Evolutionary conservation across 768 basidiomycete species (phyloP), one percentile per base, ranked within the genome.

Genomic region (Russula lepida): DNA sequence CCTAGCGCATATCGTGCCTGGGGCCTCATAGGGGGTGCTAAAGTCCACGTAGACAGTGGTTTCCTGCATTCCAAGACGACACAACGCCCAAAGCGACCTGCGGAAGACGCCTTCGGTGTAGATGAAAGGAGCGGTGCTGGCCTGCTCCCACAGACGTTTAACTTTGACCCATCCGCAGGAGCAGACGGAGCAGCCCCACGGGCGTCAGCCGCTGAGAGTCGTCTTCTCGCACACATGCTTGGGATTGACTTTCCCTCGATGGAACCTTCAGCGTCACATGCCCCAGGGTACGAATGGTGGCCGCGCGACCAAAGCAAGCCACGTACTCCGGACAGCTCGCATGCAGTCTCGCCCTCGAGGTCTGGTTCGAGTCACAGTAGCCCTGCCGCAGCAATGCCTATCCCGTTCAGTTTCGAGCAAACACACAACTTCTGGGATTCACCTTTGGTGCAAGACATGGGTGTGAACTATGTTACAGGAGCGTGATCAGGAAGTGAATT

Each of bases 341-440:
- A 61, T 37, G 17, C 66, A 4, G 28, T 58, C 35, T 59, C 66
- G 21, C 58, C 66, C 9, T 66, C 66, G 13, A 41, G 41, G 25
- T 56, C 64, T 8, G 55, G 51, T 27, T 66, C 65, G 37, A 61
- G 30, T 19, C 59, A 61, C 59, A 64, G 63, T 32, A 64, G 63
- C 30, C 65, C 65, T 25, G 35, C 65, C 15, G 32, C 60, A 15
- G 19, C 64, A 19, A 62, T 66, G 64, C 56, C 64, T 5, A 66
- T 66, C 32, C 66, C 66, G 19, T 66, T 66, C 57, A 51, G 64
- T 47, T 65, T 66, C 19, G 66, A 66, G 11, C 64, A 65, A 46
- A 35, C 65, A 27, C 54, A 46, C 23, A 57, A 60, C 46, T 65
- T 58, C 30, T 66, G 66, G 66, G 56, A 55, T 37, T n/a, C 56